Evolutionary conservation across 148 eudicot species (phyloP).

Genomic region (Rhododendron vialii): DNA sequence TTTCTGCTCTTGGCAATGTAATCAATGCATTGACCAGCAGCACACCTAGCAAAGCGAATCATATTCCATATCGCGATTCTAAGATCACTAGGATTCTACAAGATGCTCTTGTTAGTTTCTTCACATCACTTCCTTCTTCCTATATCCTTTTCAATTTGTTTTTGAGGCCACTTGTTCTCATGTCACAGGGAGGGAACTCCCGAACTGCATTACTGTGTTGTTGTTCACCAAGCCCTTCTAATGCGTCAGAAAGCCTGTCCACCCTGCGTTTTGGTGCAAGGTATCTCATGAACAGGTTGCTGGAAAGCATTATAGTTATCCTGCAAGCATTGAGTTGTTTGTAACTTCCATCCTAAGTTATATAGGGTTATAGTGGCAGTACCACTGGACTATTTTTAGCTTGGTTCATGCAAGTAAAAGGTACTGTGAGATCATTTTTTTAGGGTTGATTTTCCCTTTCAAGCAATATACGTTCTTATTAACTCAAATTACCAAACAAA

Average conservation of each 20-base stretch:
- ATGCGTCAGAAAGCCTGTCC: conserved; percentile 76
- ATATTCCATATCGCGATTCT: conserved; percentile 83
- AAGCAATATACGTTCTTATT: not conserved
- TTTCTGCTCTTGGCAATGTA: conserved; percentile 90
- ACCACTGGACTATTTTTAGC: not conserved
- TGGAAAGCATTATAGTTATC: not conserved
- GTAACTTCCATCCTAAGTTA: not conserved
- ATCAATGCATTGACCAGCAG: conserved; percentile 74
- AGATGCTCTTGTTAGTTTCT: conserved; percentile 72
- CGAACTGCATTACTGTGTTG: conserved; percentile 80
- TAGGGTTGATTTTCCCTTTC: not conserved
- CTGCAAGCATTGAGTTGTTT: not conserved
- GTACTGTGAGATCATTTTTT: not conserved
- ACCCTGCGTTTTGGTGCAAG: conserved; percentile 91
- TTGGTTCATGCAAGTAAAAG: not conserved
- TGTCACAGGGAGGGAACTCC: conserved; percentile 78
- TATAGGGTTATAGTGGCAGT: too few species aligned
- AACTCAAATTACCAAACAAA: not conserved
- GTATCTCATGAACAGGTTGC: conserved; percentile 24
- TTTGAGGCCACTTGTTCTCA: conserved; percentile 6
- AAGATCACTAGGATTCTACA: conserved; percentile 90
- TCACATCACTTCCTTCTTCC: conserved; percentile 6
- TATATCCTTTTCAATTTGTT: not conserved
- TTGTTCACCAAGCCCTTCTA: conserved; percentile 71
- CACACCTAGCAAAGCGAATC: conserved; percentile 50